Conservation (phyloP, 257 asterid genomes). For the Sherardia arvensis region DNA sequence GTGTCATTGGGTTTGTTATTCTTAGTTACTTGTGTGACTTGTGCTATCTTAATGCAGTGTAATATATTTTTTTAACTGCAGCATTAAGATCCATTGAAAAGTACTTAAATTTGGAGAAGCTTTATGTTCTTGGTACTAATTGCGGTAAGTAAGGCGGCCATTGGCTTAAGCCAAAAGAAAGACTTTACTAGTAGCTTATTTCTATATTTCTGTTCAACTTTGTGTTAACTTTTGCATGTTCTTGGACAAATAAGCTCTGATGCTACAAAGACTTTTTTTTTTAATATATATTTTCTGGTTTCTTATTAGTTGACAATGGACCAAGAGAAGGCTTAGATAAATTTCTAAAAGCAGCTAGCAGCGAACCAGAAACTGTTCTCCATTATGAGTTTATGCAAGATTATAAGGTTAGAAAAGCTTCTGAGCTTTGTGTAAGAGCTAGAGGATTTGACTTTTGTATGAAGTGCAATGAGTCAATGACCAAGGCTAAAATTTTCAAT, state of each 20-base stretch:
- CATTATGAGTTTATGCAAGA: conserved; percentile 99
- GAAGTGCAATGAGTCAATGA: background rate
- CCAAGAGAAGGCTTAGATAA: conserved; percentile 91
- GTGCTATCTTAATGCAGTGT: conserved; percentile 51
- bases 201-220: background rate
- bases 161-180: background rate
- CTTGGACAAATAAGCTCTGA: background rate
- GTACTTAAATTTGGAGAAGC: conserved; percentile 88
- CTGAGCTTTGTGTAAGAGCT: background rate
- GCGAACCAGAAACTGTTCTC: conserved; percentile 95
- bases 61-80: conserved; percentile 82
- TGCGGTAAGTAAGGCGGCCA: conserved; percentile 58
- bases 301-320: conserved; percentile 80
- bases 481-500: background rate
- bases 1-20: conserved; percentile 15
- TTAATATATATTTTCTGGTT: too few species aligned
- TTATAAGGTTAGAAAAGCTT: conserved; percentile 65
- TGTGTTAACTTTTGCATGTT: background rate
- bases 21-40: conserved; percentile 30
- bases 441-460: background rate
- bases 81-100: conserved; percentile 90
- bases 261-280: background rate
- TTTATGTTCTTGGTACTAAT: conserved; percentile 91
- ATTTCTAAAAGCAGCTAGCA: conserved; percentile 94
- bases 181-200: background rate